phyloP scores from a whole-genome alignment of 148 eudicot species.

The Silene uniflora region DNA sequence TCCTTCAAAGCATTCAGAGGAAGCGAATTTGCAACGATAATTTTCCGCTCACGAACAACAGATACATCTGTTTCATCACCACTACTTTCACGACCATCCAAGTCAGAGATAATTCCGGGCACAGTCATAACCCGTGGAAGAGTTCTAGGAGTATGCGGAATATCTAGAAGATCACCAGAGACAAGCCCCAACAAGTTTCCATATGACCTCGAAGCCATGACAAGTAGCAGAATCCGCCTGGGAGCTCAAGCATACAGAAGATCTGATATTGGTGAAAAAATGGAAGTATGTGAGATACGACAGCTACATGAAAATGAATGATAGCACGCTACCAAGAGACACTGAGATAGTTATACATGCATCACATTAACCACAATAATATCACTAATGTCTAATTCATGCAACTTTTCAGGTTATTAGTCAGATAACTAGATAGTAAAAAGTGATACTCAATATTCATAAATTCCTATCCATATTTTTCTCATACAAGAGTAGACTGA shows the following conservation, averaged over 20 bases:
- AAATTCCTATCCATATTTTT: not conserved
- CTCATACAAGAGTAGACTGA: not conserved
- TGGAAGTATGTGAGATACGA: not conserved
- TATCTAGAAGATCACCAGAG: slow-evolving; percentile 48
- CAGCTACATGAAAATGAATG: not conserved
- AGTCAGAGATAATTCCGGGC: slow-evolving; percentile 58
- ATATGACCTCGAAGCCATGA: slow-evolving; percentile 52
- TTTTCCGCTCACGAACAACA: slow-evolving; percentile 42
- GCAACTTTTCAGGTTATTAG: not conserved
- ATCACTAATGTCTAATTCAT: not conserved
- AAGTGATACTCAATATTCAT: not conserved
- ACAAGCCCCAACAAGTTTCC: slow-evolving; percentile 49
- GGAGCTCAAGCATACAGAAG: slow-evolving; percentile 24
- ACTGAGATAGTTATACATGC: not conserved
- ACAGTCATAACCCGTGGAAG: slow-evolving; percentile 65
- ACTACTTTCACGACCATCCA: slow-evolving; percentile 43
- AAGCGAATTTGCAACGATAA: slow-evolving; percentile 63
- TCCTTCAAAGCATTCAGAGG: slow-evolving; percentile 54
- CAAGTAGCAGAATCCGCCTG: slow-evolving; percentile 14
- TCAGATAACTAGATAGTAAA: not conserved
- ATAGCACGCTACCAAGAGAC: not conserved
- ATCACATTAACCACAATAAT: not conserved
- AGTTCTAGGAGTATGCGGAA: slow-evolving; percentile 47
- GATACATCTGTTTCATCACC: slow-evolving; percentile 42
- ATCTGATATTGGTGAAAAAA: slow-evolving; percentile 10